Evolutionary conservation across 2,329 filamentous ascomycete species (phyloP).

Genomic region (Ceratocystis cubensis): DNA sequence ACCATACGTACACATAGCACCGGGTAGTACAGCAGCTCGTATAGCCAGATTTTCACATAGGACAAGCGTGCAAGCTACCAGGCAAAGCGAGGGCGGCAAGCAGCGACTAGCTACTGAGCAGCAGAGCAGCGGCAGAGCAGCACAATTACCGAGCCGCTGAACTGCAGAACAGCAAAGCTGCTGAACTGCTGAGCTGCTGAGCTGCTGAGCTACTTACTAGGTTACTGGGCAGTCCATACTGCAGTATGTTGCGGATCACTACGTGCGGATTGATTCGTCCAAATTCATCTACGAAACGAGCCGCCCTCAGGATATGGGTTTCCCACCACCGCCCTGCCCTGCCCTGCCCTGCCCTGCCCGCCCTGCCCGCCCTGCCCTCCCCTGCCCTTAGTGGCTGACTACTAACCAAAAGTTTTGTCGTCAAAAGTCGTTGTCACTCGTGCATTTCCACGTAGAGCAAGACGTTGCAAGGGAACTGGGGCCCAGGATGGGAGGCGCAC

Average conservation of each 20-base stretch:
- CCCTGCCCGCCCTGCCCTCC: too few relatives aligned
- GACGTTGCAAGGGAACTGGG: background rate
- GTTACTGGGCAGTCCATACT: background rate
- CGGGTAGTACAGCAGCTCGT: conserved; percentile 9
- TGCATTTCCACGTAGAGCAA: background rate
- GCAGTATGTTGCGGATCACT: background rate
- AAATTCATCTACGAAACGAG: background rate
- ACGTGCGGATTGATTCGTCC: background rate
- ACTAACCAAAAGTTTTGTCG: background rate
- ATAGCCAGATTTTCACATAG: conserved; percentile 7
- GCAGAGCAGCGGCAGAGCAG: too few relatives aligned
- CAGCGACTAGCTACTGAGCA: background rate
- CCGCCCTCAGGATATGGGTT: background rate
- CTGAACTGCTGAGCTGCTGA: too few relatives aligned
- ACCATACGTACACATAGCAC: background rate
- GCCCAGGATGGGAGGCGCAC: background rate
- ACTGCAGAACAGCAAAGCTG: too few relatives aligned
- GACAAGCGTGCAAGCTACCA: conserved; percentile 2
- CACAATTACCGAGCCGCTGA: too few relatives aligned
- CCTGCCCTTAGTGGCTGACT: too few relatives aligned
- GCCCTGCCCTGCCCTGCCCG: too few relatives aligned
- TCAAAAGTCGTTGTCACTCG: background rate
- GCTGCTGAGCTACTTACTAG: too few relatives aligned
- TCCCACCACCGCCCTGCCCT: too few relatives aligned
- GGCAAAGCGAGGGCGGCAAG: background rate